Evolutionary conservation across 2,329 filamentous ascomycete genomes (phyloP), one percentile per base, ranked within the genome.

Genomic region (Alternaria triticimaculans): DNA sequence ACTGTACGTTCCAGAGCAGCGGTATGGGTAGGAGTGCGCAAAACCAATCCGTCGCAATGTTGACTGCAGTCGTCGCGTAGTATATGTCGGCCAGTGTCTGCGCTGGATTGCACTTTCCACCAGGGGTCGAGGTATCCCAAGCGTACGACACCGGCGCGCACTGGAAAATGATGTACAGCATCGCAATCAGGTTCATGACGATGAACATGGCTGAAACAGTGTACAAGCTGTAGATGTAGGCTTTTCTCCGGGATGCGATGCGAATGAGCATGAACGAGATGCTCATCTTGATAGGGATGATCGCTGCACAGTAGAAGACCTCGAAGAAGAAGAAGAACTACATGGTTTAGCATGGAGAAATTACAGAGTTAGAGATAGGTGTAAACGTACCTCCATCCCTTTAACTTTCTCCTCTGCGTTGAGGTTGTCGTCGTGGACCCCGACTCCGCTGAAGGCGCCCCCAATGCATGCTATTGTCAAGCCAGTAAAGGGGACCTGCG

Each of bases 11-110:
- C 60, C 60, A 62, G 20, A 62, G 56, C 5, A 62, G 44, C 15
- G 60, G 60, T 62, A 62, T 55, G 30, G 60, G 60, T 18, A 62
- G 20, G 41, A 62, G 55, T 9, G 60, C 60, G 41, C 60, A 62
- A 28, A 62, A 62, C 60, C 60, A 62, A 33, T 62, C 55, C 23
- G 60, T 62, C n/a, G 60, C 55, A 59, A 62, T 59, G 20, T 62
- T 62, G 14, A 62, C 43, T 20, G 60, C 60, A 11, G 60, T 62
- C 11, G 60, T 62, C 30, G 60, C 60, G 23, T 62, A 62, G 43
- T 62, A 62, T 18, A 62, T 55, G 7, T 62, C 60, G 23, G 60
- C 60, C 28, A 62, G 49, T 48, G 49, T 59, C 9, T 59, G 55
- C 25, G 60, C 43, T 12, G 55, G 60, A 18, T 62, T 62, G 41